Evolutionary conservation across 805 yeast species (phyloP), one percentile per base, ranked within the genome.

Genomic region (baker's yeast (Saccharomyces cerevisiae)): DNA sequence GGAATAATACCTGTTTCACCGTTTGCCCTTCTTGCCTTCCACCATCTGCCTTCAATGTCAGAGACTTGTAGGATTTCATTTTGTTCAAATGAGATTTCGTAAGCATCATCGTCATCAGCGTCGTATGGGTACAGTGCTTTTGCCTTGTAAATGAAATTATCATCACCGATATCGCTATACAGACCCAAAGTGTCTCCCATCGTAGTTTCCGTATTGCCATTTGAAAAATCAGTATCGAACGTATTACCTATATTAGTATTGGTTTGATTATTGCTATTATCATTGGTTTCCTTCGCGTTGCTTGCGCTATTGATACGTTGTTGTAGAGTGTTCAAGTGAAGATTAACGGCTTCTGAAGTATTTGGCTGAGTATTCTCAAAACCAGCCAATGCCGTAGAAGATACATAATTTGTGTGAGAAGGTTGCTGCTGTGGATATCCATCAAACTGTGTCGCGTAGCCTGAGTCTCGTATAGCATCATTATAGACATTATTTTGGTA

Each of bases 1-100:
- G 99, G 98, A 70, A 96, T 90, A 64, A 92, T 92, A 61, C 98
- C 99, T 47, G 89, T 87, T 69, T 90, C 94, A 32, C 99, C 99
- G 61, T 82, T 86, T 8, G 85, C 78, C 65, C 91, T 81, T 69
- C 87, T 82, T 46, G 96, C 97, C 73, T 90, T 96, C 98, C 98
- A 92, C 99, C 99, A 92, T 73, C 95, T 84, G 48, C 97, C 97
- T 60, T 87, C 87, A 54, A 89, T 89, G 66, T 92, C 97, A 61
- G 89, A 89, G 32, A 92, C 96, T 64, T 85, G 89, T 69, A 92
- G 78, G n/a, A 89, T 74, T 70, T 92, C 98, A 53, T 94, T 97
- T 70, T 91, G 89, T 59, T 79, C 83, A 65, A 92, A 94, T 4
- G 96, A 86, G 26, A 92, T 80, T 73, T 92, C 99, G 65, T 91